Evolutionary conservation across 163 green algal species (phyloP), one percentile per base, ranked within the genome.

Genomic region (Smithsoniella earleae): DNA sequence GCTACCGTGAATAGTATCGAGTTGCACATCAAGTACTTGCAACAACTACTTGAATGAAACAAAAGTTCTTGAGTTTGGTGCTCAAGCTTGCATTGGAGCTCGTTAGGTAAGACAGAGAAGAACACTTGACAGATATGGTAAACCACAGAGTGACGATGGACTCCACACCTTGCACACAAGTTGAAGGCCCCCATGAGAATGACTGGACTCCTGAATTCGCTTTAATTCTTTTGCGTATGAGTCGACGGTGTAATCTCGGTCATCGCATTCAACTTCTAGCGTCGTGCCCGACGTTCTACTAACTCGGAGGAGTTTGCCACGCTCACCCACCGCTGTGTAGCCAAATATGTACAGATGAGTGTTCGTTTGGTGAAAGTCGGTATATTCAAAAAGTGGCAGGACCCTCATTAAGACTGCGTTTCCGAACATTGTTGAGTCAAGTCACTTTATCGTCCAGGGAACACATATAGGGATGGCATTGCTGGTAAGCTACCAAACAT

Each of bases 141-240:
- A n/a, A n/a, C n/a, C n/a, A n/a, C n/a, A n/a, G n/a, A n/a, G n/a
- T n/a, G n/a, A n/a, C n/a, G n/a, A n/a, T n/a, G n/a, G n/a, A n/a
- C n/a, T n/a, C n/a, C 69, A 43, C 62, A 87, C 85, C 77, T 88
- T 80, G 49, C 83, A 87, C 6, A 92, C 80, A 10, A 87, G 80
- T 63, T 91, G 85, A 46, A 93, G 76, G 0, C 86, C 86, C 0
- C 85, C 86, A 22, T 88, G 73, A 22, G 66, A 64, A 16, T 54
- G 52, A 77, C 89, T 92, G 36, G 82, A 80, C 25, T 79, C 77
- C 28, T 91, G 75, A 0, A 92, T 80, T 69, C 25, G 6, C n/a
- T 34, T 33, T 4, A 69, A 33, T 34, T 69, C 58, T 31, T 69
- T 69, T 40, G 40, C 58, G 58, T 69, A 69, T 13, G 31, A 30